Base-by-base conservation (phyloP, 73 alveolate species). In the Paramecium bursaria region DNA sequence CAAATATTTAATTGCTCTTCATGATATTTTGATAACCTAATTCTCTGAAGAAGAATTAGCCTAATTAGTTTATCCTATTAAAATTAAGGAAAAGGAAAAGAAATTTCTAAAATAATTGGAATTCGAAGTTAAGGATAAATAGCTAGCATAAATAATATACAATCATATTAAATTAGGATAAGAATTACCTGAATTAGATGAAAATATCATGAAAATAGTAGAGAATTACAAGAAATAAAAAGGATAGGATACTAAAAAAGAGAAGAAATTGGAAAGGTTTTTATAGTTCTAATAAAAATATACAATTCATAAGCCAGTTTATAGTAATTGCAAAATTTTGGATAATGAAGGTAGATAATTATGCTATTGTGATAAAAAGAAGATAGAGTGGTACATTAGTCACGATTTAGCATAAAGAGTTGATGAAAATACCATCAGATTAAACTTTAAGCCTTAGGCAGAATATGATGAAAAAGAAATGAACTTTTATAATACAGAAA, bases 401-500 rank as follows among this genome's bases (percentile, higher is more conserved):
- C 50, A 77, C 26, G 88, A 61, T 0, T 35, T 77, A 10, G 82
- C 75, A 11, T 52, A 60, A 39, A 51, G 23, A 46, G 27, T 77
- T 4, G 54, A 67, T 30, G 57, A 49, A 21, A 67, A 77, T 15
- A 48, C 60, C 13, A 39, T 77, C 0, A 77, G 46, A 26, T 77
- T 77, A 77, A 77, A 14, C 19, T 77, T 77, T 44, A 52, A 77
- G 26, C 82, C 88, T 19, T 17, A 30, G 13, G 46, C 61, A 5
- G 54, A 77, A 25, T 22, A 19, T 42, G 80, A 77, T 33, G 88
- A 77, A 39, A 77, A 61, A 33, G 80, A 61, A 61, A 61, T 61
- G 55, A 13, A 26, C 22, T 93, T 39, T 26, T 93, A 19, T 95
- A 92, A 60, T 27, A 67, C 35, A 17, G 75, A 77, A 35, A 29